Evolutionary conservation across 140 eudicot genomes (phyloP).

Genomic region (Bidens hawaiensis): DNA sequence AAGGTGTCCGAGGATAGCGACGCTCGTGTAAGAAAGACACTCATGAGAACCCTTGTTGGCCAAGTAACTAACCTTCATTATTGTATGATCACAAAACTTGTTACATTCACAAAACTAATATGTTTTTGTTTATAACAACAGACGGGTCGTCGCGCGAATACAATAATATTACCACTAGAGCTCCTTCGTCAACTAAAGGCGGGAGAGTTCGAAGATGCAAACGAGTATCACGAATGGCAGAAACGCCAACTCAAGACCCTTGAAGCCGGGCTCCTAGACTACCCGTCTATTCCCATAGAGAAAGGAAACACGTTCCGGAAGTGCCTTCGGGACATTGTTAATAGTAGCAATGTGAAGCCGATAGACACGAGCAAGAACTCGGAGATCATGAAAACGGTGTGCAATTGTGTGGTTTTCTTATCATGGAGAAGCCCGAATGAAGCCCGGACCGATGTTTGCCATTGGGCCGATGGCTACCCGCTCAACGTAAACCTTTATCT

Average conservation of each 20-base stretch:
- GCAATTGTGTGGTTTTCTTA: conserved; percentile 47
- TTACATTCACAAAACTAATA: neutral
- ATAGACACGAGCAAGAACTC: conserved; percentile 62
- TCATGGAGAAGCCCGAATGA: conserved; percentile 65
- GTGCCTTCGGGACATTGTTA: conserved; percentile 38
- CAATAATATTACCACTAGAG: conserved; percentile 78
- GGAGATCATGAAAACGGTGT: conserved; percentile 47
- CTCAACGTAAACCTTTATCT: conserved; percentile 58
- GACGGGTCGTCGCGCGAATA: conserved; percentile 71
- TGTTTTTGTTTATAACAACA: conserved; percentile 16
- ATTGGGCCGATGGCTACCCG: conserved; percentile 93
- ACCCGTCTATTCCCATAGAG: conserved; percentile 63
- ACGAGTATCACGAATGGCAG: conserved; percentile 73
- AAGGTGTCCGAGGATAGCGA: conserved; percentile 84
- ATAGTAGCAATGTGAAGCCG: conserved; percentile 26
- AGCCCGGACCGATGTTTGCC: conserved; percentile 53
- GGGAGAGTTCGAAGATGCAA: conserved; percentile 47
- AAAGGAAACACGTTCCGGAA: conserved; percentile 32
- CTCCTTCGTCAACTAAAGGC: conserved; percentile 78
- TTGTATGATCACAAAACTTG: neutral
- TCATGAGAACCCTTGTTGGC: conserved; percentile 91
- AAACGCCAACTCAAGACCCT: conserved; percentile 70
- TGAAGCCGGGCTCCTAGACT: conserved; percentile 59
- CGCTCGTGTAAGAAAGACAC: conserved; percentile 63
- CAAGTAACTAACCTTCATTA: too few relatives aligned